Conservation (phyloP, 163 green algal species). For the Scenedesmus sp. region DNA sequence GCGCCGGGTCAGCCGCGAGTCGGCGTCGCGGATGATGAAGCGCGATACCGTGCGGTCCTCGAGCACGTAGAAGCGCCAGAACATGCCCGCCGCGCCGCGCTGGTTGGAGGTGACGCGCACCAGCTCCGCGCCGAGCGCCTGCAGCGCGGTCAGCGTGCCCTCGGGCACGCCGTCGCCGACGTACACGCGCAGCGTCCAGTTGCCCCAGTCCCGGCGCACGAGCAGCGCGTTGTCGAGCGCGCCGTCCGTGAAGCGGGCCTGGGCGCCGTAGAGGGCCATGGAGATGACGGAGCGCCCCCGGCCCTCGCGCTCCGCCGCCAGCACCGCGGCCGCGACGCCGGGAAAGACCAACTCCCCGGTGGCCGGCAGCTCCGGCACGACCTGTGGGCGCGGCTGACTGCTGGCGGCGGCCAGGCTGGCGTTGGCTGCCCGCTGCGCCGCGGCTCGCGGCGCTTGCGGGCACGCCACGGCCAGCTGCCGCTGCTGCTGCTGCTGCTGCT, state of each 20-base stretch:
- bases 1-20: neutral
- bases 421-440: too few species aligned
- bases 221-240: constrained; percentile 2
- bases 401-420: too few species aligned
- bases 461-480: too few species aligned
- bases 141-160: neutral
- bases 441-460: too few species aligned
- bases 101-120: neutral
- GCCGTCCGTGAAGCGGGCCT: constrained; percentile 2
- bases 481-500: too few species aligned
- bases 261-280: constrained; percentile 1
- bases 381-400: too few species aligned
- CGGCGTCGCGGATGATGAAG: constrained; percentile 6
- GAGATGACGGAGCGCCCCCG: constrained; percentile 3
- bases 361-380: too few species aligned
- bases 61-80: neutral
- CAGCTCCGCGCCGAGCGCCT: neutral
- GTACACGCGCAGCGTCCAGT: neutral
- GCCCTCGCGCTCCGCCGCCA: neutral
- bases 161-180: neutral
- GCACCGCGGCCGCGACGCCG: too few species aligned
- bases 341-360: too few species aligned
- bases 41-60: neutral
- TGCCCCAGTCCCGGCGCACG: neutral
- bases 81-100: neutral